These are phyloP conservation scores for Geum urbanum DNA, from an alignment of 306 rosid species.

Conservation along the genomic window DNA sequence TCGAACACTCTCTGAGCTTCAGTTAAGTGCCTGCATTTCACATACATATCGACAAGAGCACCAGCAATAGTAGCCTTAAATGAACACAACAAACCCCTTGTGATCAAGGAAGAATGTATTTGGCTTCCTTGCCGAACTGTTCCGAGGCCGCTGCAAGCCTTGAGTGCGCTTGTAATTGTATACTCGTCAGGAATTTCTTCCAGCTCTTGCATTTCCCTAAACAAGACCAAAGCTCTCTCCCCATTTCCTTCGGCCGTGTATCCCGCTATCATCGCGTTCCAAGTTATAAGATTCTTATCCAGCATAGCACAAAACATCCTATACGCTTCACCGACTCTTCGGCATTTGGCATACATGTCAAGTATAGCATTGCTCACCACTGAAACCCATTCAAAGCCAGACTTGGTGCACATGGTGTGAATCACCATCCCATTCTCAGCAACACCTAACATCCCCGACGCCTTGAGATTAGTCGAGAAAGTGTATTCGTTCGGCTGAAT, in stretches of 20 bases:
- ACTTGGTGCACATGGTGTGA: slow-evolving; percentile 54
- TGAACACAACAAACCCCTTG: slow-evolving; percentile 40
- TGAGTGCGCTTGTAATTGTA: slow-evolving; percentile 46
- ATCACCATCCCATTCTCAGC: slow-evolving; percentile 52
- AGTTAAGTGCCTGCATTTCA: slow-evolving; percentile 35
- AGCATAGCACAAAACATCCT: slow-evolving; percentile 41
- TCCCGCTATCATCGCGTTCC: slow-evolving; percentile 66
- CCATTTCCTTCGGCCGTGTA: slow-evolving; percentile 36
- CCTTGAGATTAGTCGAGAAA: slow-evolving; percentile 51
- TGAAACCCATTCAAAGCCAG: slow-evolving; percentile 39
- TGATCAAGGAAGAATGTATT: slow-evolving; percentile 48
- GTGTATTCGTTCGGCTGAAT: slow-evolving; percentile 49
- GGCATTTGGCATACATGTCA: slow-evolving; percentile 61
- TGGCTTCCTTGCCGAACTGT: slow-evolving; percentile 48
- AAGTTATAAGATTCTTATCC: slow-evolving; percentile 44
- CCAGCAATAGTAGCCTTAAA: slow-evolving; percentile 37
- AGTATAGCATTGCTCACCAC: slow-evolving; percentile 55
- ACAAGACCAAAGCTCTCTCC: slow-evolving; percentile 41
- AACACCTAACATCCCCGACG: slow-evolving; percentile 42
- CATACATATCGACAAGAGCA: slow-evolving; percentile 61
- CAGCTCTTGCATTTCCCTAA: slow-evolving; percentile 40
- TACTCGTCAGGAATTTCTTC: slow-evolving; percentile 54
- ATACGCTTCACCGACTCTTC: slow-evolving; percentile 41
- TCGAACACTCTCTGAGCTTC: slow-evolving; percentile 54
- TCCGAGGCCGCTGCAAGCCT: slow-evolving; percentile 52